Conservation (phyloP, 2,329 filamentous ascomycete genomes). For the Talaromyces rugulosus region DNA sequence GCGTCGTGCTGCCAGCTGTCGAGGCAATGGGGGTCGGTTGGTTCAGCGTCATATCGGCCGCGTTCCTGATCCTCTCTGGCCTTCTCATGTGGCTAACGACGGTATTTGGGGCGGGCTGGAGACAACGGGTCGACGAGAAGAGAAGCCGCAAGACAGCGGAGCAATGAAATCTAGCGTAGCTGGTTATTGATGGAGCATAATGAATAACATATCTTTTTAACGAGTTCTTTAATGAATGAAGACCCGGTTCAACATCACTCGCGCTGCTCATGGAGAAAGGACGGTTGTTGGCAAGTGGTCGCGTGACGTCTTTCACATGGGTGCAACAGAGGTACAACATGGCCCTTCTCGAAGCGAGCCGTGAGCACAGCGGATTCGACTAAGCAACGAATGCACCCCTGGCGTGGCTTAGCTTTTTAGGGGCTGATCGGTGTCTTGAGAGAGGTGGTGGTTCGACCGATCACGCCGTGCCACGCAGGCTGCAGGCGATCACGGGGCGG, state of each 20-base stretch:
- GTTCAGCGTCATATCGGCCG: slow-evolving; percentile 68
- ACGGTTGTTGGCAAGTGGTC: background rate
- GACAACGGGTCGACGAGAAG: slow-evolving; percentile 51
- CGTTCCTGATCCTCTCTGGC: slow-evolving; percentile 51
- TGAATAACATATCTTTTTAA: background rate
- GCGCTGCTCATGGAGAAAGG: background rate
- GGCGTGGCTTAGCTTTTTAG: background rate
- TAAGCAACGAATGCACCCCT: background rate
- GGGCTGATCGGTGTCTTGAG: background rate
- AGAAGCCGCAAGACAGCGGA: slow-evolving; percentile 19
- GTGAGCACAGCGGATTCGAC: background rate
- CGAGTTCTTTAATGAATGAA: background rate
- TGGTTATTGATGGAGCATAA: background rate
- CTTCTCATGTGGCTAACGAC: slow-evolving; percentile 47
- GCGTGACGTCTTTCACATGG: background rate
- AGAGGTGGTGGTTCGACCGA: background rate
- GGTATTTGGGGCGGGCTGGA: slow-evolving; percentile 49
- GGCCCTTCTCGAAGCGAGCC: background rate
- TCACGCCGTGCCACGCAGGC: background rate
- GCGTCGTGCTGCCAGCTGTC: slow-evolving; percentile 69
- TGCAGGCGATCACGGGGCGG: background rate
- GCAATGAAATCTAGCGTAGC: background rate
- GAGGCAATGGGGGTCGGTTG: slow-evolving; percentile 72
- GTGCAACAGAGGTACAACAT: background rate
- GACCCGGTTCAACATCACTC: background rate